phyloP scores from a whole-genome alignment of 2,329 filamentous ascomycete species.

The Arthrinium phaeospermum region DNA sequence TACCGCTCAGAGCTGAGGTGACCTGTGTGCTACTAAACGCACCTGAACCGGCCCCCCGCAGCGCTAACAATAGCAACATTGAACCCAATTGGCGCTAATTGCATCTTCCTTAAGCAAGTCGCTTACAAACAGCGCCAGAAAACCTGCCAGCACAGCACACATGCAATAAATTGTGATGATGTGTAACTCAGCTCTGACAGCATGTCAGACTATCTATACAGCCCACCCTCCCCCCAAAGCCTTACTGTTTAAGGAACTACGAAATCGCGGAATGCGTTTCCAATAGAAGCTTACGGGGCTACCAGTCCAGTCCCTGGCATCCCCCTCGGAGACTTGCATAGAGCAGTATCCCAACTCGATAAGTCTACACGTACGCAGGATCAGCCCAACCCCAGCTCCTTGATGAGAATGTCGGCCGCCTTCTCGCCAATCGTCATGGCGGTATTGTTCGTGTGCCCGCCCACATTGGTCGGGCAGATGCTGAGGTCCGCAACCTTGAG shows the following conservation, averaged over 20 bases:
- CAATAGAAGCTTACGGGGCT: background rate
- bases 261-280: background rate
- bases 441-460: conserved; percentile 50
- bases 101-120: background rate
- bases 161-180: background rate
- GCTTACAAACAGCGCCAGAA: background rate
- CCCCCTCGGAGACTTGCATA: no score
- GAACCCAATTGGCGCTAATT: background rate
- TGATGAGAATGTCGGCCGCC: conserved; percentile 43
- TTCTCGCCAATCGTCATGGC: conserved; percentile 53
- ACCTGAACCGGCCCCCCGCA: background rate
- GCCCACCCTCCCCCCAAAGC: no score
- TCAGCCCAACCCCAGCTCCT: conserved; percentile 45
- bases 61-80: background rate
- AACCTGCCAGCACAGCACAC: background rate
- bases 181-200: background rate
- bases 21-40: background rate
- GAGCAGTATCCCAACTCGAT: background rate
- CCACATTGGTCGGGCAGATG: conserved; percentile 41
- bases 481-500: conserved; percentile 43
- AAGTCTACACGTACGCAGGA: background rate
- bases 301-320: no score
- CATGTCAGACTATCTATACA: background rate
- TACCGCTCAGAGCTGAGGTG: background rate
- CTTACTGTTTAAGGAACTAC: background rate